Evolutionary conservation across 2,329 filamentous ascomycete species (phyloP).

Genomic region (Coniella lustricola): DNA sequence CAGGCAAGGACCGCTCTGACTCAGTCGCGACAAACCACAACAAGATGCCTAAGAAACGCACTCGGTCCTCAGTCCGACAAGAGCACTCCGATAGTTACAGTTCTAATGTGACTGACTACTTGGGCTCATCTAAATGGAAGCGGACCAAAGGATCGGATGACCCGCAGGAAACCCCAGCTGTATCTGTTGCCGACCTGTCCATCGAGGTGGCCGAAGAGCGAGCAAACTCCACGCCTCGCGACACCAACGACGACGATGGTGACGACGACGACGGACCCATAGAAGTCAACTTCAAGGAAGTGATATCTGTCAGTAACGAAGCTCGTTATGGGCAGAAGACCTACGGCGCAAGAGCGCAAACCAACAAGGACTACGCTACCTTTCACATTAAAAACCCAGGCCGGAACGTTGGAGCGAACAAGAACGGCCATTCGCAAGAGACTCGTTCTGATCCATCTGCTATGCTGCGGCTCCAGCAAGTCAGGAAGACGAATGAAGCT

Average conservation of each 20-base stretch:
- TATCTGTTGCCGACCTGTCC: too few species aligned
- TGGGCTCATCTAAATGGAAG: background rate
- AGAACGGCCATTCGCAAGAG: background rate
- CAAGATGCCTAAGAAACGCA: slow-evolving; percentile 4
- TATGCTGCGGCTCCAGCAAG: too few species aligned
- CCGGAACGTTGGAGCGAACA: background rate
- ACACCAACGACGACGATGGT: background rate
- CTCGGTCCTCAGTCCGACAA: background rate
- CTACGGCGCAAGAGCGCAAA: slow-evolving; percentile 3
- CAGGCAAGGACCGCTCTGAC: too few species aligned
- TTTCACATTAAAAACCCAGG: background rate
- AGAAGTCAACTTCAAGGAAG: background rate
- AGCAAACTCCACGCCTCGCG: too few species aligned
- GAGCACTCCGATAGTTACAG: background rate
- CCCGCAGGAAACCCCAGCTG: background rate
- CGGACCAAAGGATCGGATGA: background rate
- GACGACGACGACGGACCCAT: slow-evolving; percentile 5
- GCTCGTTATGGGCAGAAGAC: background rate
- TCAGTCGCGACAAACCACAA: background rate
- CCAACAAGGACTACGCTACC: background rate
- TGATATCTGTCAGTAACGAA: slow-evolving; percentile 5
- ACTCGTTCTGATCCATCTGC: background rate
- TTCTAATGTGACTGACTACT: slow-evolving; percentile 8
- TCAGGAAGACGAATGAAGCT: too few species aligned
- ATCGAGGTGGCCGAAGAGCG: too few species aligned